Percentiles rank a stretch among this genome's conserved stretches.
Conservation (phyloP, 257 asterid species). For the Jasminum sambac region DNA sequence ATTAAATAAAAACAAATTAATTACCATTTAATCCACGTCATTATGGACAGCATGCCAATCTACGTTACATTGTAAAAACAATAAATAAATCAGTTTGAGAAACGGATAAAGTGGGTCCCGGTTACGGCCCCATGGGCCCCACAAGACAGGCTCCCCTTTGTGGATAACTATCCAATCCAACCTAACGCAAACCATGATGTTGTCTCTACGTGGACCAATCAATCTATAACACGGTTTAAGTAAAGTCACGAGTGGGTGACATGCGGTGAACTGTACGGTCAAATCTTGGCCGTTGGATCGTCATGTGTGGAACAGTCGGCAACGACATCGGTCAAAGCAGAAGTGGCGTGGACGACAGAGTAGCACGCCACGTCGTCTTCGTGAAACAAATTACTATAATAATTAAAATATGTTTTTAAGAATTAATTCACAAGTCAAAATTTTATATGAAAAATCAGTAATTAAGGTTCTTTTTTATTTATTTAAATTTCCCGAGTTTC, state of each 20-base stretch:
- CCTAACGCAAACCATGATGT: background rate
- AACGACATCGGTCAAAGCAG: background rate
- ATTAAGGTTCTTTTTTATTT: background rate
- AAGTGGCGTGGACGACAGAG: background rate
- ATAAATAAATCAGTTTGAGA: background rate
- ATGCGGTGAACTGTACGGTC: background rate
- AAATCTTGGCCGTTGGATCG: background rate
- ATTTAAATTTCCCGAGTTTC: background rate
- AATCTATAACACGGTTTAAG: background rate
- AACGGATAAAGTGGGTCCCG: conserved; percentile 27
- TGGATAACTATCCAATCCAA: conserved; percentile 23
- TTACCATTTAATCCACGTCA: background rate
- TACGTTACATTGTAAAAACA: background rate
- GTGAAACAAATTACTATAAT: background rate
- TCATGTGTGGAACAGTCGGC: background rate
- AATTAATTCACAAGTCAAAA: background rate
- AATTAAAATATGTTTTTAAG: background rate
- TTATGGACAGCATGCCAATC: background rate
- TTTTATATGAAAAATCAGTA: too few relatives aligned
- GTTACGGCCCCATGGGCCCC: conserved; percentile 1
- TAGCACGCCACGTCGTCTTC: conserved; percentile 7
- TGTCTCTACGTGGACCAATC: background rate
- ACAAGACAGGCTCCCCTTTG: background rate
- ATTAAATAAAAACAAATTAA: background rate
- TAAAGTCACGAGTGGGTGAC: background rate